A percentile compares a stretch with the other conserved stretches of the same genome.
These are phyloP conservation scores for Mycocentrospora acerina DNA, from an alignment of 2,329 filamentous ascomycete genomes.

Conservation along the genomic window DNA sequence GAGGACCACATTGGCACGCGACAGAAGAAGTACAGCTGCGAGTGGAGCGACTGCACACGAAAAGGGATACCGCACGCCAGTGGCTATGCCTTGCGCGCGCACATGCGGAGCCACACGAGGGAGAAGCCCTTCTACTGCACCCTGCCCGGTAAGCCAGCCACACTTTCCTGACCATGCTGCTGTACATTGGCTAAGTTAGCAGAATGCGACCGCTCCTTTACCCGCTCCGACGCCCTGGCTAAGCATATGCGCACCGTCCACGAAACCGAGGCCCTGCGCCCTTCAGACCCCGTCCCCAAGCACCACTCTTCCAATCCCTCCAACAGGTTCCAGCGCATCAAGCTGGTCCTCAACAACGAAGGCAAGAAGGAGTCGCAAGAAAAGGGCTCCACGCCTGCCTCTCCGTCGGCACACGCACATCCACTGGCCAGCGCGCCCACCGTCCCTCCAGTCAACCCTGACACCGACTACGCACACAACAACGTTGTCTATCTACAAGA, in stretches of 20 bases:
- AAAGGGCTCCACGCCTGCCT: slow-evolving; percentile 38
- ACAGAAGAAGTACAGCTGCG: slow-evolving; percentile 97
- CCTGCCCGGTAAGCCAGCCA: slow-evolving; percentile 71
- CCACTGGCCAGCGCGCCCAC: slow-evolving; percentile 24
- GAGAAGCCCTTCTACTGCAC: slow-evolving; percentile 99
- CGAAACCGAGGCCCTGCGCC: slow-evolving; percentile 90
- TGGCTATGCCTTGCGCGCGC: slow-evolving; percentile 91
- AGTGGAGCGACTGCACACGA: slow-evolving; percentile 86
- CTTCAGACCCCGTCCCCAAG: slow-evolving; percentile 70
- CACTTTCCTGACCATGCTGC: not conserved
- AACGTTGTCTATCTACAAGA: slow-evolving; percentile 61
- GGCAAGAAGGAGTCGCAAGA: slow-evolving; percentile 31
- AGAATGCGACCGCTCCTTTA: slow-evolving; percentile 98
- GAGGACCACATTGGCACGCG: slow-evolving; percentile 90
- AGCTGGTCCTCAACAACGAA: slow-evolving; percentile 45
- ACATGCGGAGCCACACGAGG: slow-evolving; percentile 96
- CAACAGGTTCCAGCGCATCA: slow-evolving; percentile 49
- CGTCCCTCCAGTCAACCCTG: slow-evolving; percentile 18
- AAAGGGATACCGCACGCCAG: slow-evolving; percentile 93
- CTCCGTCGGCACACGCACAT: slow-evolving; percentile 33
- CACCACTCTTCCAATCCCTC: slow-evolving; percentile 53
- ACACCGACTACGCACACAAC: slow-evolving; percentile 52
- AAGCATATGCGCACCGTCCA: slow-evolving; percentile 99
- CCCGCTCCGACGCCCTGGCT: slow-evolving; percentile 88
- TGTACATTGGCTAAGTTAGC: slow-evolving; percentile 6